Conservation (phyloP, 1,284 basidiomycete genomes). For the Agaricales sp. region DNA sequence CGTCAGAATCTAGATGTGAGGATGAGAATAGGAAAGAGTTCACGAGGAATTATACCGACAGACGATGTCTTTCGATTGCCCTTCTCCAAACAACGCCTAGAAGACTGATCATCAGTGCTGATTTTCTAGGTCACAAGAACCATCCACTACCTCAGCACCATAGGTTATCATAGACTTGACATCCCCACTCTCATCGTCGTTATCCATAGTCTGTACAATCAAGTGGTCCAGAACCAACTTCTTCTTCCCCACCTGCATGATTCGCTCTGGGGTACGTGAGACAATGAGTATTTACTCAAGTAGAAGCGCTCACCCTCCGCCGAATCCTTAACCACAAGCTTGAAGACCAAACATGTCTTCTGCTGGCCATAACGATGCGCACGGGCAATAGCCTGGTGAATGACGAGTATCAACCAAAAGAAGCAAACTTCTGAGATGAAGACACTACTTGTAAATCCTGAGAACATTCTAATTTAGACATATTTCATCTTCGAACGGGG, state of each 20-base stretch:
- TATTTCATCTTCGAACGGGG: neutral
- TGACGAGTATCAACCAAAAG: constrained; percentile 3
- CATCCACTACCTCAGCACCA: constrained; percentile 51
- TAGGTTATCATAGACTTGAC: constrained; percentile 76
- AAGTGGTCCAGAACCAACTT: constrained; percentile 87
- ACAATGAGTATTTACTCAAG: constrained; percentile 3
- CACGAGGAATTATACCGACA: constrained; percentile 39
- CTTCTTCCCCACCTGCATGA: constrained; percentile 82
- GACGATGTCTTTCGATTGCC: constrained; percentile 38
- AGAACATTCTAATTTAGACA: constrained; percentile 4
- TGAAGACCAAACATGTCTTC: constrained; percentile 83
- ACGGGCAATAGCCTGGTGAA: constrained; percentile 73
- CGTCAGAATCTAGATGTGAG: constrained; percentile 49
- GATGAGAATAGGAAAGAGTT: constrained; percentile 6
- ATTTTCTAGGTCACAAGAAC: neutral
- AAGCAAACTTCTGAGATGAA: neutral
- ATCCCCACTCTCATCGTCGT: constrained; percentile 65
- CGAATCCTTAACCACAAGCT: constrained; percentile 83
- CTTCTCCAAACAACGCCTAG: constrained; percentile 1
- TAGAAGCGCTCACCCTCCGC: constrained; percentile 57
- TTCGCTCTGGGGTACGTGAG: constrained; percentile 49
- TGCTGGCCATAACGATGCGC: constrained; percentile 78
- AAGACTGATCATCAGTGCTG: neutral
- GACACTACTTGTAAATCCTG: constrained; percentile 61
- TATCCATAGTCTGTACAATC: constrained; percentile 89